Percentiles rank a stretch among this genome's conserved stretches.
Conservation (phyloP, 257 asterid genomes). For the Ilex asprella region DNA sequence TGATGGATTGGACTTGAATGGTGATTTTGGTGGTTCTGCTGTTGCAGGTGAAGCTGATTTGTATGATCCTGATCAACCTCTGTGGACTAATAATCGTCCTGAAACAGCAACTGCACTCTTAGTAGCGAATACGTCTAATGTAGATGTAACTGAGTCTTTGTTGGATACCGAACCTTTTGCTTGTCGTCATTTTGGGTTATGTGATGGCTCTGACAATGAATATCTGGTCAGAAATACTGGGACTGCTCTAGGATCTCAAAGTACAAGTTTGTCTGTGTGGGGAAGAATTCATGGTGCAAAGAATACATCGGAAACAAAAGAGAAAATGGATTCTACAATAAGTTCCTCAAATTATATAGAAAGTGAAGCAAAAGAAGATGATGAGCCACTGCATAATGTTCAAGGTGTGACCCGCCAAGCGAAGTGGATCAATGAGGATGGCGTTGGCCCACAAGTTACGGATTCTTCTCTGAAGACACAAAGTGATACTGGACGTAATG, state of each 20-base stretch:
- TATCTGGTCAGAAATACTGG: slow-evolving; percentile 31
- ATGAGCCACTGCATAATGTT: slow-evolving; percentile 29
- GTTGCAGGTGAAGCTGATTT: slow-evolving; percentile 59
- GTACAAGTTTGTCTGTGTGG: slow-evolving; percentile 51
- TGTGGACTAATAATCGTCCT: slow-evolving; percentile 63
- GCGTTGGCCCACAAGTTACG: slow-evolving; percentile 28
- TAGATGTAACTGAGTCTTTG: slow-evolving; percentile 39
- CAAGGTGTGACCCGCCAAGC: slow-evolving; percentile 33
- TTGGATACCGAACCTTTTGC: slow-evolving; percentile 37
- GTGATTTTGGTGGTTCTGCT: slow-evolving; percentile 44
- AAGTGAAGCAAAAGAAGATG: slow-evolving; percentile 29
- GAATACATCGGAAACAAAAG: slow-evolving; percentile 39
- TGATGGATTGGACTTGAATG: slow-evolving; percentile 51
- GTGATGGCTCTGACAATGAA: slow-evolving; percentile 45
- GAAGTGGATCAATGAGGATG: slow-evolving; percentile 36
- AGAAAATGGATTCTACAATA: slow-evolving; percentile 35
- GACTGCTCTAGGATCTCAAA: slow-evolving; percentile 46
- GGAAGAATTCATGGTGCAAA: slow-evolving; percentile 58
- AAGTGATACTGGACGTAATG: slow-evolving; percentile 40
- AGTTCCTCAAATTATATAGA: slow-evolving; percentile 35
- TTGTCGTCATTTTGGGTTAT: slow-evolving; percentile 29
- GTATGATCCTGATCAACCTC: slow-evolving; percentile 98
- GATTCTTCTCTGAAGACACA: slow-evolving; percentile 44
- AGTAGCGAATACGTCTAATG: slow-evolving; percentile 40
- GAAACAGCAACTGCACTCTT: slow-evolving; percentile 56